These are phyloP conservation scores for Paracamarosporium sp. DNA, from an alignment of 2,329 filamentous ascomycete genomes.

Conservation along the genomic window DNA sequence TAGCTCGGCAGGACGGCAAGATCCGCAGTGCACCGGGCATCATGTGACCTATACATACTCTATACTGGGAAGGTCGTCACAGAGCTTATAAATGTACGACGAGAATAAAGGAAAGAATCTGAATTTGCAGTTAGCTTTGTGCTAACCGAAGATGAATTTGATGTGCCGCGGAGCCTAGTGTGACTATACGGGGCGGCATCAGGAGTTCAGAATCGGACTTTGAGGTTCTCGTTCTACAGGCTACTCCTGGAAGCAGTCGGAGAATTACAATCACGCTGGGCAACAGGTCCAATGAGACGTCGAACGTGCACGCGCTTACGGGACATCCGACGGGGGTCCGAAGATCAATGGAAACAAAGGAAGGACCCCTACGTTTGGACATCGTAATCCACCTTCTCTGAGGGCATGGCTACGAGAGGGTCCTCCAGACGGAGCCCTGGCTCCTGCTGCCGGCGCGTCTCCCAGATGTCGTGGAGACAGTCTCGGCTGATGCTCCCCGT, in stretches of 20 bases:
- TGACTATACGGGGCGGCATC: neutral
- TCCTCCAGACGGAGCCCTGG: conserved; percentile 67
- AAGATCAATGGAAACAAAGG: conserved; percentile 10
- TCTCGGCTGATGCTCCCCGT: conserved; percentile 77
- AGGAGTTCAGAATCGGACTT: neutral
- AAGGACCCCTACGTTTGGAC: conserved; percentile 65
- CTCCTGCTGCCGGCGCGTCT: conserved; percentile 59
- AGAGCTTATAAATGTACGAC: conserved; percentile 78
- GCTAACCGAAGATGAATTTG: neutral
- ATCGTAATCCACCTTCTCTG: conserved; percentile 74
- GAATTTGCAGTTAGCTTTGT: conserved; percentile 22
- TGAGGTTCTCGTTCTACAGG: conserved; percentile 3
- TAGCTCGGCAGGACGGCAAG: neutral
- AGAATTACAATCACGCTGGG: conserved; percentile 12
- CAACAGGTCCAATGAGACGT: neutral
- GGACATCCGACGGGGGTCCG: neutral
- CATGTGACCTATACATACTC: conserved; percentile 55
- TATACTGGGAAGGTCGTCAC: conserved; percentile 68
- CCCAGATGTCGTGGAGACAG: conserved; percentile 78
- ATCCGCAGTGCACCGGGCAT: conserved; percentile 2
- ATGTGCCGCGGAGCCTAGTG: no score
- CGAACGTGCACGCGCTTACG: conserved; percentile 1
- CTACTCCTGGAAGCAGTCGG: conserved; percentile 15
- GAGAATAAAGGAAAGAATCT: conserved; percentile 81
- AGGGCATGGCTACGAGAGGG: conserved; percentile 72